These are phyloP conservation scores for Aquanectria penicillioides DNA, from an alignment of 2,329 filamentous ascomycete species.

Conservation along the genomic window DNA sequence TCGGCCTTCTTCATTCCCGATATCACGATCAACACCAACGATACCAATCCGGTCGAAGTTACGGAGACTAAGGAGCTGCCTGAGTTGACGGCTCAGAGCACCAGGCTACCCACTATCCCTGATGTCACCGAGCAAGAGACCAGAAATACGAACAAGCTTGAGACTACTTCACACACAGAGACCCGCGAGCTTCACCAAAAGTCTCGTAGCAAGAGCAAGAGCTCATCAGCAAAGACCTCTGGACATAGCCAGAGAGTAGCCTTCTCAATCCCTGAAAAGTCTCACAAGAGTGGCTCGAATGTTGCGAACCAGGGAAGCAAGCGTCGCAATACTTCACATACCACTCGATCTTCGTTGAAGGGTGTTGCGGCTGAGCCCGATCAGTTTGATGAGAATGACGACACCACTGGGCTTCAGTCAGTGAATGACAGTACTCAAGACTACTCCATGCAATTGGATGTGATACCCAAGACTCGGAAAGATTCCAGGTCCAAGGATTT, in stretches of 20 bases:
- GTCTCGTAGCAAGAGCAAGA: slow-evolving; percentile 42
- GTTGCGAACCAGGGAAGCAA: slow-evolving; percentile 56
- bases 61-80: slow-evolving; percentile 46
- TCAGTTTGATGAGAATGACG: slow-evolving; percentile 45
- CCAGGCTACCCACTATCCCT: slow-evolving; percentile 38
- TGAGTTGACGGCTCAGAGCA: slow-evolving; percentile 47
- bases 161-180: slow-evolving; percentile 43
- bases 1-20: slow-evolving; percentile 69
- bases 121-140: slow-evolving; percentile 44
- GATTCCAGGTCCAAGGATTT: slow-evolving; percentile 29
- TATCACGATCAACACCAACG: slow-evolving; percentile 62
- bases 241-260: slow-evolving; percentile 50
- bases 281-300: slow-evolving; percentile 43
- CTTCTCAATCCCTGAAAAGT: slow-evolving; percentile 53
- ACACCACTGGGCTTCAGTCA: slow-evolving; percentile 48
- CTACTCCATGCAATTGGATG: slow-evolving; percentile 45
- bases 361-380: slow-evolving; percentile 38
- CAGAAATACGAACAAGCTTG: slow-evolving; percentile 41
- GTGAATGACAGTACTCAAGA: slow-evolving; percentile 47
- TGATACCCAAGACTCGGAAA: slow-evolving; percentile 40
- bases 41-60: slow-evolving; percentile 43
- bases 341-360: slow-evolving; percentile 36
- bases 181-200: slow-evolving; percentile 38
- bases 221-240: slow-evolving; percentile 34
- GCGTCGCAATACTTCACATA: slow-evolving; percentile 44